These are phyloP conservation scores for Lindgomyces ingoldianus DNA, from an alignment of 495 filamentous ascomycete genomes.

Conservation along the genomic window DNA sequence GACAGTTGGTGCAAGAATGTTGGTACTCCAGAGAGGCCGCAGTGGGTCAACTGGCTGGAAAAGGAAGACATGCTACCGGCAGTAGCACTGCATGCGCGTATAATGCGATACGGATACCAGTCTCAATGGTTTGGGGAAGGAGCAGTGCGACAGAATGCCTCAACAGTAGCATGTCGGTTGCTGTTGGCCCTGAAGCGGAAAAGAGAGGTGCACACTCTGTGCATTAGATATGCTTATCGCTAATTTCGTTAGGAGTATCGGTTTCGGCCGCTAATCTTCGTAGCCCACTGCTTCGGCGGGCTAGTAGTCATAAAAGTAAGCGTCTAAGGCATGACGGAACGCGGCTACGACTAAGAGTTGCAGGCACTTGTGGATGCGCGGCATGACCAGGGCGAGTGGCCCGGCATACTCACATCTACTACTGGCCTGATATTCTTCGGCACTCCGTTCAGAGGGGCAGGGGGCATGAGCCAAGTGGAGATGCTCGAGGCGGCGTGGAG, in stretches of 20 bases:
- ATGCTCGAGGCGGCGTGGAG: background rate
- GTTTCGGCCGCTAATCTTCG: background rate
- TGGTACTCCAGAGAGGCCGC: slow-evolving; percentile 19
- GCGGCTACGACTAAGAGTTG: background rate
- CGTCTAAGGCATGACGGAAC: background rate
- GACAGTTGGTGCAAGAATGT: slow-evolving; percentile 39
- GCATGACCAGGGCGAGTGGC: background rate
- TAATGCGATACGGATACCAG: slow-evolving; percentile 40
- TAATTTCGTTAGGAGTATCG: background rate
- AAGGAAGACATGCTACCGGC: slow-evolving; percentile 33
- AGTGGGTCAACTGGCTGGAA: slow-evolving; percentile 38
- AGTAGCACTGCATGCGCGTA: slow-evolving; percentile 29
- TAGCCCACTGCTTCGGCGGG: background rate
- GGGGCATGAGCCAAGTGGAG: background rate
- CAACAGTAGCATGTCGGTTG: background rate
- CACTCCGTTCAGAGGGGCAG: background rate
- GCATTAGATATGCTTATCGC: background rate
- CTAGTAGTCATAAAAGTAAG: slow-evolving; percentile 1
- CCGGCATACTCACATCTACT: background rate
- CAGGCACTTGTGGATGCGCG: background rate
- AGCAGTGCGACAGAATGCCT: background rate
- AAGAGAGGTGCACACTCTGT: background rate
- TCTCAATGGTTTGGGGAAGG: slow-evolving; percentile 34
- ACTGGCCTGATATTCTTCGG: background rate
- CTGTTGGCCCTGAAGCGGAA: background rate